Evolutionary conservation across 805 yeast genomes (phyloP), one percentile per base, ranked within the genome.

Genomic region (Nakazawaea wickerhamii): DNA sequence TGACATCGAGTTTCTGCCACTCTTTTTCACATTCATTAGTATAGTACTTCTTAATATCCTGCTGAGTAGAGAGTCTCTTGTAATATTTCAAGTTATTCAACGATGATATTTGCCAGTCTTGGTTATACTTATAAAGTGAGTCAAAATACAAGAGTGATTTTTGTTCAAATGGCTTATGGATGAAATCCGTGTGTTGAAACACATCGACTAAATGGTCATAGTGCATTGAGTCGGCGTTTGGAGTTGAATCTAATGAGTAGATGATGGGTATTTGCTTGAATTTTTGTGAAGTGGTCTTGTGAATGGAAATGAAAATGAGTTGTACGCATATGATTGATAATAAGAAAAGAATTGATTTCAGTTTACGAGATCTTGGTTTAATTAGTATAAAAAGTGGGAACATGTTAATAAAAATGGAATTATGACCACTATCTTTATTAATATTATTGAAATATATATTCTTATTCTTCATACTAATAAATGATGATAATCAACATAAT

Each of bases 61-160:
- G 13, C 18, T 34, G 25, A 9, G 17, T 5, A 15, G 40, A 5
- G 10, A 43, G 22, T 25, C 35, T 43, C 37, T 38, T 38, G 37
- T 34, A 30, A 28, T 38, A 43, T 30, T 30, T 38, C 15, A 31
- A 7, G 13, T 34, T 22, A 5, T 11, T 7, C 9, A 43, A 26
- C 3, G 23, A 17, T 5, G 36, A 3, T 7, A 43, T 35, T 9
- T 13, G 5, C 82, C 82, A 77, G 28, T 71, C 66, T 17, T 66
- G 64, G 38, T 72, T 57, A 11, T 42, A 36, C 19, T 53, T 49
- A 47, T 65, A 65, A 4, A 77, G 52, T 39, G 62, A 65, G 32
- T 65, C 60, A 51, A 77, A 76, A 48, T 73, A 77, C 4, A 60
- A 47, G 30, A 58, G 53, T 52, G 81, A 75, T 43, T 71, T 64